Conservation (phyloP, 805 yeast species). For the Candida boleticola region DNA sequence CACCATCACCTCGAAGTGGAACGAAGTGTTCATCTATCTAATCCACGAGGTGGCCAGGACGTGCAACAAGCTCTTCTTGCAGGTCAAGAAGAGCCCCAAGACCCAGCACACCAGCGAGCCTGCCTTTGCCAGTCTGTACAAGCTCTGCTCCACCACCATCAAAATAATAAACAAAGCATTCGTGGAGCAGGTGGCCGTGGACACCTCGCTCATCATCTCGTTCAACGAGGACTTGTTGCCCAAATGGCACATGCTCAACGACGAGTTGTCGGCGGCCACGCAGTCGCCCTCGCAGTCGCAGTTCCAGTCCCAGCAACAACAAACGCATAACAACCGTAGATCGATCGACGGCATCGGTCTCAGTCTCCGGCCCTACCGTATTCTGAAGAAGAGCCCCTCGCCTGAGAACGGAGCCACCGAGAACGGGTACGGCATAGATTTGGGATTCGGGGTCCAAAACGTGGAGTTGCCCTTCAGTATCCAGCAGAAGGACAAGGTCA, state of each 20-base stretch:
- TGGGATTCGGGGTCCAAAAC: conserved; percentile 21
- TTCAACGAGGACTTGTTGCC: conserved; percentile 26
- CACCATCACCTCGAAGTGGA: conserved; percentile 43
- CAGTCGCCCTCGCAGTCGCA: not conserved
- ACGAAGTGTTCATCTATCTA: conserved; percentile 47
- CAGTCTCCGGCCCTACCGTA: conserved; percentile 4
- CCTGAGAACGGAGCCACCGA: conserved; percentile 4
- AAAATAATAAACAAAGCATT: conserved; percentile 33
- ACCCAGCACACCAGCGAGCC: conserved; percentile 7
- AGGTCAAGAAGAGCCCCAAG: conserved; percentile 6
- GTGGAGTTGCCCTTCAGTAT: conserved; percentile 34
- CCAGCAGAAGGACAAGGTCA: conserved; percentile 26
- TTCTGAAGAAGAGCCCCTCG: conserved; percentile 5
- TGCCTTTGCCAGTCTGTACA: conserved; percentile 29
- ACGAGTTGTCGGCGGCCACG: conserved; percentile 2
- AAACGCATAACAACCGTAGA: not conserved
- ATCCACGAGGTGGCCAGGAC: conserved; percentile 36
- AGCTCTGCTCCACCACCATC: conserved; percentile 38
- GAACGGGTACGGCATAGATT: conserved; percentile 29
- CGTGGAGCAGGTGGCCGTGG: conserved; percentile 36
- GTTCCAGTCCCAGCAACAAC: not conserved
- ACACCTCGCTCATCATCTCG: conserved; percentile 17
- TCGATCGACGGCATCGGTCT: not conserved
- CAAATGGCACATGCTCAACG: conserved; percentile 24
- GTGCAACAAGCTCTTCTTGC: conserved; percentile 16